Conservation (phyloP, 2,329 filamentous ascomycete genomes). For the Davidsoniella australis region DNA sequence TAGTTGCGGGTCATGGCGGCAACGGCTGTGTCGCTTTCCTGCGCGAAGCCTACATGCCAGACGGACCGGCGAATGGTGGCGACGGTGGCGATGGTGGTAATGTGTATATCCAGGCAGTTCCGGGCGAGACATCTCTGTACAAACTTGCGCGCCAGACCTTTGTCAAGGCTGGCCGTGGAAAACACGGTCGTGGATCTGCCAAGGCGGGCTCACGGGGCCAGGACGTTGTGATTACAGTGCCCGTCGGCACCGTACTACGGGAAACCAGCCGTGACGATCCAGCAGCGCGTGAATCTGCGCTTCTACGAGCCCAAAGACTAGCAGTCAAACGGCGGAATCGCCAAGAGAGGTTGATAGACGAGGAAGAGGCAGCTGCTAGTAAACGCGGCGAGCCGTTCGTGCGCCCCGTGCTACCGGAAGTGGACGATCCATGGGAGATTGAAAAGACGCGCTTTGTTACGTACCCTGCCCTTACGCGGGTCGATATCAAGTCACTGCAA, state of each 20-base stretch:
- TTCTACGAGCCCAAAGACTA: constrained; percentile 20
- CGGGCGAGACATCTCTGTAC: constrained; percentile 81
- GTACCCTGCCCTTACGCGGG: constrained; percentile 59
- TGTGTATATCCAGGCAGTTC: constrained; percentile 84
- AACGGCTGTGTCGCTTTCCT: constrained; percentile 90
- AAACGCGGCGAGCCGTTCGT: constrained; percentile 13
- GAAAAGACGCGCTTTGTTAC: constrained; percentile 64
- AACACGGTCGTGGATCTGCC: constrained; percentile 58
- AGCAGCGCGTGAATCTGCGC: constrained; percentile 42
- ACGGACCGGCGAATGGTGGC: constrained; percentile 86
- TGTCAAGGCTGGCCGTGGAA: constrained; percentile 58
- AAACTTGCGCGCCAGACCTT: constrained; percentile 68
- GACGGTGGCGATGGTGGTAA: constrained; percentile 86
- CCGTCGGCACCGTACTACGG: constrained; percentile 77
- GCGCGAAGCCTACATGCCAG: constrained; percentile 73
- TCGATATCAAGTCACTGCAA: constrained; percentile 41
- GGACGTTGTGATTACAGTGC: constrained; percentile 76
- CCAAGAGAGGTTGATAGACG: constrained; percentile 21
- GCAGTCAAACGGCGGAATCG: constrained; percentile 20
- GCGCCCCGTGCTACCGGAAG: constrained; percentile 5
- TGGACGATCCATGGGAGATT: constrained; percentile 23
- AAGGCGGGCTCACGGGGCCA: constrained; percentile 65
- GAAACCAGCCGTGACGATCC: constrained; percentile 70
- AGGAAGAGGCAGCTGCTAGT: constrained; percentile 14
- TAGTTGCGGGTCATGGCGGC: constrained; percentile 68